Percentiles rank a stretch among this genome's conserved stretches.
Conservation (phyloP, 192 early-diverging fungal genomes). For the Lobosporangium transversale region DNA sequence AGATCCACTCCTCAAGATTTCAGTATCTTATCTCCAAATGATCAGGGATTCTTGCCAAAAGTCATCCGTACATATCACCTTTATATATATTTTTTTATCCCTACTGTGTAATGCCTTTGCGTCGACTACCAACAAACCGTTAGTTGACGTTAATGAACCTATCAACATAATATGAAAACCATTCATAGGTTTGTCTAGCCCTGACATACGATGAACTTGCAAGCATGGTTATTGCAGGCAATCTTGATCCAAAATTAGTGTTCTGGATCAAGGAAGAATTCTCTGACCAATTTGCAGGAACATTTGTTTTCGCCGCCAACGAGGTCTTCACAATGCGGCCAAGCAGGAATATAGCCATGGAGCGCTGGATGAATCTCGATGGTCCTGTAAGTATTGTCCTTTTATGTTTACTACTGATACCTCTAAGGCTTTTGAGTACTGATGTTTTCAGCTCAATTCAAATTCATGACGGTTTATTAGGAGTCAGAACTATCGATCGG, state of each 20-base stretch:
- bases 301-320: slow-evolving; percentile 60
- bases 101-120: background rate
- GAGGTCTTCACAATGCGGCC: slow-evolving; percentile 27
- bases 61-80: slow-evolving; percentile 49
- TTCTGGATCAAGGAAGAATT: slow-evolving; percentile 76
- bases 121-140: no score
- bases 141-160: no score
- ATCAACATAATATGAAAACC: no score
- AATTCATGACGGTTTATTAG: no score
- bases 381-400: slow-evolving; percentile 30
- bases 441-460: no score
- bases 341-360: slow-evolving; percentile 31
- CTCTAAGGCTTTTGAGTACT: no score
- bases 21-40: slow-evolving; percentile 67
- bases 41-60: slow-evolving; percentile 53
- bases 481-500: slow-evolving; percentile 46
- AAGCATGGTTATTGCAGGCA: slow-evolving; percentile 62
- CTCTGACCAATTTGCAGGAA: slow-evolving; percentile 66
- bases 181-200: slow-evolving; percentile 73
- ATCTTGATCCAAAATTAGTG: slow-evolving; percentile 65
- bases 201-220: slow-evolving; percentile 80
- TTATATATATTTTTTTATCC: background rate
- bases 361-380: slow-evolving; percentile 61
- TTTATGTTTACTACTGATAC: background rate
- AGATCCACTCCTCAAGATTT: slow-evolving; percentile 59